Base-by-base conservation (phyloP, 2,329 filamentous ascomycete species). In the Lachnellula suecica region DNA sequence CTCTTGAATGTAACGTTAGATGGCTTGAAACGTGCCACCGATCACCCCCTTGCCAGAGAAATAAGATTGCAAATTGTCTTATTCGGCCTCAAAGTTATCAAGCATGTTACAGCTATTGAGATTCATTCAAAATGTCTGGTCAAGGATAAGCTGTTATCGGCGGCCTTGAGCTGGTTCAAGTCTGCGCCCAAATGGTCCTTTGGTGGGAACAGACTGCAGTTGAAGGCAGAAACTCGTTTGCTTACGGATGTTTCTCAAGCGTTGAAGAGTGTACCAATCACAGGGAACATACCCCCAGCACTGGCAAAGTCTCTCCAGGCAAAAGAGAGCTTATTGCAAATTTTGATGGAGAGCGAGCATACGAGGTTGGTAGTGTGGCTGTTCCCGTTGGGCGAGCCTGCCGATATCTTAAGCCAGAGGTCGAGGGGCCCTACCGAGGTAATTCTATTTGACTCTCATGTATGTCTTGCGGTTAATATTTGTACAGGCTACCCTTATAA, bases 121-220 rank as follows among this genome's bases (percentile, higher is more conserved):
- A 69, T 76, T 17, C 69, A 81, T 24, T 81, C 85, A 6, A 85
- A 88, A 63, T 94, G 89, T 85, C 84, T 87, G 53, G 75, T 97
- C 34, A 97, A 96, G 68, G 92, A 97, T 65, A 85, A 90, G 59
- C 86, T 96, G 47, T 71, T 99, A 34, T 92, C 91, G 5, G 91
- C 91, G 25, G 92, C 84, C 13, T 75, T 99, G 27, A 84, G 81
- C 56, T 99, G 95, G 95, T 99, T 99, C 71, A 83, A 79, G 35
- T 82, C 85, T 59, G 76, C 89, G 5, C 90, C 92, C 13, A 83
- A 85, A 60, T 99, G 94, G 93, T 96, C 94, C 0, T 97, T 94
- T 70, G 94, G 94, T 51, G 94, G 93, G 63, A 99, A 97, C 67
- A 82, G 89, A 44, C 74, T 99, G 15, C 94, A 99, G 68, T 77